Evolutionary conservation across 768 basidiomycete species (phyloP), one percentile per base, ranked within the genome.

Genomic region (Pisolithus tinctorius): DNA sequence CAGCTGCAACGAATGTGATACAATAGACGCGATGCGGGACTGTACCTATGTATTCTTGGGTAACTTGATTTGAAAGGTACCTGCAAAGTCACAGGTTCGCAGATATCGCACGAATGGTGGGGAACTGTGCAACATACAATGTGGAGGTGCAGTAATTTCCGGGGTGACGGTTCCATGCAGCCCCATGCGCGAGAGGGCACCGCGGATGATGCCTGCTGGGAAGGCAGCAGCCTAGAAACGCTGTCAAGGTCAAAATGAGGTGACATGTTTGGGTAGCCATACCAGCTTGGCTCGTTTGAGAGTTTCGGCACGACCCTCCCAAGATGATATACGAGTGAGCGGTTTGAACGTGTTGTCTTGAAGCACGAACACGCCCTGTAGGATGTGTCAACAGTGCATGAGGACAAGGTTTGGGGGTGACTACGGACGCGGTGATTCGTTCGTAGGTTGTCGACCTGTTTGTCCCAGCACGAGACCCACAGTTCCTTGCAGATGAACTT

Each of bases 401-500:
- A 17, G 31, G 26, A 31, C 3, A 17, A 44, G 53, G 30, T 6
- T 17, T 34, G 41, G 51, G 45, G 42, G 41, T 6, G 6, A 29
- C 16, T 23, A 71, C 82, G 38, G 62, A 93, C 93, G 45, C 93
- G 76, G 66, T 95, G 94, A 65, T 97, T 97, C 14, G 93, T 97
- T 42, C 93, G 81, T 52, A 97, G 71, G 65, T 97, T 97, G 61
- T 96, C 93, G 1, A 96, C 90, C 64, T 95, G 94, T 63, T 94
- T 94, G 48, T 93, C 88, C 84, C 90, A 96, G 50, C 86, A 87
- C 23, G 85, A 82, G 0, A 81, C 74, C 90, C 93, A 97, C n/a
- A 97, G 71, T 51, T 97, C 93, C 63, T 97, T 97, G 72, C 93
- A 97, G 51, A 97, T 78, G 62, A 96, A 96, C 67, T 97, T 96